Evolutionary conservation across 257 asterid genomes (phyloP).

Genomic region (Solanum tarapatanum): DNA sequence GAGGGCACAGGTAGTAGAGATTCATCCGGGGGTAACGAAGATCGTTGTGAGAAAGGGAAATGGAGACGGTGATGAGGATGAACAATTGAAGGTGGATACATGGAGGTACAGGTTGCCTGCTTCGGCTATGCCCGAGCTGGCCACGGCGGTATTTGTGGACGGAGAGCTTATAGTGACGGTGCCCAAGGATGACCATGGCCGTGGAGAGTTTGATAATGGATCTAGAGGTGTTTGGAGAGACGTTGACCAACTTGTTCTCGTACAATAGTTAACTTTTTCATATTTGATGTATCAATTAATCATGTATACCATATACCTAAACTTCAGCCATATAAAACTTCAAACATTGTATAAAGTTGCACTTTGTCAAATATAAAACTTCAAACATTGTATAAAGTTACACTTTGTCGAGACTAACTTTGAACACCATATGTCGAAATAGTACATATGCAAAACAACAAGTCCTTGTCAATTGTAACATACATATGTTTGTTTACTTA

Average conservation of each 20-base stretch:
- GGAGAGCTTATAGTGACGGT: conserved; percentile 45
- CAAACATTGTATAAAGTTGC: not conserved
- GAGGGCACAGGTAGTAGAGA: conserved; percentile 51
- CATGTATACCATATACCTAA: not conserved
- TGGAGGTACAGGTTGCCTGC: conserved; percentile 57
- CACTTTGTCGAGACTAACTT: too few relatives aligned
- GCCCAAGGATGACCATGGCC: conserved; percentile 24
- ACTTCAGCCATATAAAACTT: not conserved
- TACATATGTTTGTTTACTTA: not conserved
- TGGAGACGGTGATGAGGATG: not conserved
- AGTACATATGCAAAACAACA: not conserved
- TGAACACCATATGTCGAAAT: too few relatives aligned
- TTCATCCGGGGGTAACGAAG: conserved; percentile 57
- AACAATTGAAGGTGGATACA: conserved; percentile 30
- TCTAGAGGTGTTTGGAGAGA: conserved; percentile 16
- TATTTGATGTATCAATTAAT: too few relatives aligned
- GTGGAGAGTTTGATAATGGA: conserved; percentile 5
- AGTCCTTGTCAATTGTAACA: not conserved
- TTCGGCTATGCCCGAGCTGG: conserved; percentile 30
- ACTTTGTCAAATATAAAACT: too few relatives aligned
- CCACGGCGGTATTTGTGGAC: conserved; percentile 22
- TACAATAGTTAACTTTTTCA: conserved; percentile 8
- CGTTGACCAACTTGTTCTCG: conserved; percentile 24
- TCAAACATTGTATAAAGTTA: not conserved
- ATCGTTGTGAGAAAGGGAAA: conserved; percentile 31